phyloP scores from a whole-genome alignment of 208 protist species.

The Acanthamoeba healyi region DNA sequence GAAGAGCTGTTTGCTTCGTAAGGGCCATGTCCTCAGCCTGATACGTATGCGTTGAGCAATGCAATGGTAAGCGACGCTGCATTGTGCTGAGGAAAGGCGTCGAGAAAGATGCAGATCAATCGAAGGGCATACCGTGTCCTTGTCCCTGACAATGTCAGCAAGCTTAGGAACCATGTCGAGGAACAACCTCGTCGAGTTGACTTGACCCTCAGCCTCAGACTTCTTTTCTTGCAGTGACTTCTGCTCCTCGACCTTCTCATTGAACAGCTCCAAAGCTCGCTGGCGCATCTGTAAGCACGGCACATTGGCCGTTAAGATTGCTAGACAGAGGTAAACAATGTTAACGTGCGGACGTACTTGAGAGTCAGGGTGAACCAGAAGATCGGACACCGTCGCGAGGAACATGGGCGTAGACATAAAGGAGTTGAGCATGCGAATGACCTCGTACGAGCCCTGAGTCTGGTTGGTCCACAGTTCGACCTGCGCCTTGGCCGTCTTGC shows the following conservation, averaged over 20 bases:
- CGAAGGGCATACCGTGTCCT: slow-evolving; percentile 4
- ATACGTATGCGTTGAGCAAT: background rate
- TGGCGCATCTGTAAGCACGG: slow-evolving; percentile 1
- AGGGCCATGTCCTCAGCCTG: slow-evolving; percentile 8
- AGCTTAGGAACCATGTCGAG: slow-evolving; percentile 58
- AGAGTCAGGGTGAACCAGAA: slow-evolving; percentile 36
- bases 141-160: slow-evolving; percentile 34
- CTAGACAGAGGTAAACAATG: background rate
- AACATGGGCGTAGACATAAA: slow-evolving; percentile 68
- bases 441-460: slow-evolving; percentile 42
- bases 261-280: slow-evolving; percentile 43
- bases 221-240: slow-evolving; percentile 19
- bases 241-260: slow-evolving; percentile 55
- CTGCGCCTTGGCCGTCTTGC: slow-evolving; percentile 59
- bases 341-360: background rate
- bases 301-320: background rate
- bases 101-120: no score
- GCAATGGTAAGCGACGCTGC: background rate
- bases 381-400: slow-evolving; percentile 20
- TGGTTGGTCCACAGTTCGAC: slow-evolving; percentile 25
- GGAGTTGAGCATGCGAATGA: slow-evolving; percentile 48
- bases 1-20: slow-evolving; percentile 60
- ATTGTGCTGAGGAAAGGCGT: no score
- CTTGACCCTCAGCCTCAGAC: background rate
- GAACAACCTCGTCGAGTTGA: slow-evolving; percentile 43